These are phyloP conservation scores for Uronychia binucleata DNA, from an alignment of 73 alveolate genomes.

Conservation along the genomic window DNA sequence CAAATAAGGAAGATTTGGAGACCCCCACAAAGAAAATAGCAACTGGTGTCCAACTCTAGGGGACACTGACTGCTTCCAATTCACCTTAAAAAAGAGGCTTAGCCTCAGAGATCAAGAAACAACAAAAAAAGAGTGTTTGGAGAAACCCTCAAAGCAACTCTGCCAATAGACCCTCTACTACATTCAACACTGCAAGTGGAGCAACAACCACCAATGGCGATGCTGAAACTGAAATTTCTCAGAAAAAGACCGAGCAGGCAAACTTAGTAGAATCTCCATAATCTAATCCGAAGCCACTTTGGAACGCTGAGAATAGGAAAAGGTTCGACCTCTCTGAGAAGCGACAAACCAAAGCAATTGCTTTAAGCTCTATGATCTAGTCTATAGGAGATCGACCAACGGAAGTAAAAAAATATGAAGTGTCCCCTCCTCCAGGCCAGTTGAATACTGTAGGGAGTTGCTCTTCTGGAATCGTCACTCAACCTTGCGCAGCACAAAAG, in stretches of 20 bases:
- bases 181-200: background rate
- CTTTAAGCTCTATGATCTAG: background rate
- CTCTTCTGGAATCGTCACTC: background rate
- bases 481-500: background rate
- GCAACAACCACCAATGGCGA: background rate
- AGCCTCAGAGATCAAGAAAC: background rate
- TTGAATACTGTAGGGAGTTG: background rate
- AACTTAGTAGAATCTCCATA: background rate
- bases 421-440: background rate
- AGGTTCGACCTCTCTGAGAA: background rate
- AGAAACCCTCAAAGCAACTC: conserved; percentile 2
- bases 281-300: background rate
- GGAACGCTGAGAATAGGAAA: background rate
- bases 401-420: background rate
- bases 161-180: background rate
- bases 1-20: background rate
- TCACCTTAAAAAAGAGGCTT: background rate
- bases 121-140: background rate
- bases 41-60: too few relatives aligned
- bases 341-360: background rate
- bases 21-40: background rate
- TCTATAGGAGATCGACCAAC: background rate
- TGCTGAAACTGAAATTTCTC: too few relatives aligned
- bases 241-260: background rate
- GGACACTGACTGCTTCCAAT: background rate